Evolutionary conservation across 2,329 filamentous ascomycete genomes (phyloP), one percentile per base, ranked within the genome.

Genomic region (Aspergillus aculeatus): DNA sequence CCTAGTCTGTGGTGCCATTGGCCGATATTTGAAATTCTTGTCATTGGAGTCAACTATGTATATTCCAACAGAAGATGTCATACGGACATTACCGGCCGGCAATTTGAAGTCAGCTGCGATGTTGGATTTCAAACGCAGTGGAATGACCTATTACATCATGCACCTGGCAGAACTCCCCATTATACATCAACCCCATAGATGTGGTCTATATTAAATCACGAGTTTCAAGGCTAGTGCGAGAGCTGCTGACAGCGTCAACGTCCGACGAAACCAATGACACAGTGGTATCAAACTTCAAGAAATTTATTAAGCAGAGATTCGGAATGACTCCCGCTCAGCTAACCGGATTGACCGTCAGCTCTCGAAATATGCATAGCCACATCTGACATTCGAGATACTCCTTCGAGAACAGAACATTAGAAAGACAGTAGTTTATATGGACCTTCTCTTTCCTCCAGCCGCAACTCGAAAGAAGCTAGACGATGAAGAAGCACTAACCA

Each of bases 331-430:
- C 38, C 38, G 47, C 56, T 56, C 58, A 60, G 62, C 60, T 60
- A 51, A 35, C 44, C 50, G 35, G 23, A 54, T 63, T 57, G 50
- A 58, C 44, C 56, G 61, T 60, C 61, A 63, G 57, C 57, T 53
- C 56, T 54, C 53, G 29, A 51, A n/a, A 48, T 11, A 23, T 62
- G 64, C 64, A 66, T 64, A 66, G 64, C 64, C 64, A 61, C 64
- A 58, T 64, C 60, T 66, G 60, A 66, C 64, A 56, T 58, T 50
- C 50, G 50, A 47, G 50, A 57, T 41, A 32, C 29, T 35, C 35
- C 38, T 53, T 44, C 35, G 19, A 59, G 49, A 55, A 32, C 47
- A 55, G 41, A 55, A 48, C 47, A 35, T 23, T 26, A 29, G 44
- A 55, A 47, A 35, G 31, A 29, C 53, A 31, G 14, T 31, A n/a